Percentiles rank a stretch among this genome's conserved stretches.
Evolutionary conservation across 805 yeast species (phyloP).

Genomic region (Zygotorulaspora sp.): DNA sequence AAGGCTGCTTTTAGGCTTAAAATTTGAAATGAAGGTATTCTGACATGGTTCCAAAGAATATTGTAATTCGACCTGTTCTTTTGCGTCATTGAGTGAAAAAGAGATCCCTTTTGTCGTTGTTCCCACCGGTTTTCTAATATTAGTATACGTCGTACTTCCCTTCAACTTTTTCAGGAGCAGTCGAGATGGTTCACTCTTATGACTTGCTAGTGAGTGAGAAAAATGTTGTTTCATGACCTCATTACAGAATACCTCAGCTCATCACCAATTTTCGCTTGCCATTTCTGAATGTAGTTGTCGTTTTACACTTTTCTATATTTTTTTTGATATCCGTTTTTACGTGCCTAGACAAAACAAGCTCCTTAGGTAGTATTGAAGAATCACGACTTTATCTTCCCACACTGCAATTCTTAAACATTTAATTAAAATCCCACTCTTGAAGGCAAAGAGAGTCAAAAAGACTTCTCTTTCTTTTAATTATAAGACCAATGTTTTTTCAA

Average conservation of each 20-base stretch:
- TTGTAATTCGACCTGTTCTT: not conserved
- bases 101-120: not conserved
- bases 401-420: no score
- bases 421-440: no score
- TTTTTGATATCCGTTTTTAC: no score
- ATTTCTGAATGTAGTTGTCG: no score
- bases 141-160: not conserved
- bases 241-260: not conserved
- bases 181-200: not conserved
- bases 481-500: no score
- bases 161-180: not conserved
- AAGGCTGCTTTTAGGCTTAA: not conserved
- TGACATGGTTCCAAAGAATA: conserved; percentile 1
- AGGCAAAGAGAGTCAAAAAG: no score
- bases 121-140: not conserved
- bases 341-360: no score
- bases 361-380: no score
- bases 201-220: not conserved
- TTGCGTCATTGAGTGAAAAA: not conserved
- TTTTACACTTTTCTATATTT: no score
- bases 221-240: not conserved
- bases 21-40: conserved; percentile 4
- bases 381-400: no score
- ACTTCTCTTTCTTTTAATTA: no score
- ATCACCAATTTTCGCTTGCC: no score